Evolutionary conservation across 352 stramenopile species (phyloP), one percentile per base, ranked within the genome.

Genomic region (Pythium biforme): DNA sequence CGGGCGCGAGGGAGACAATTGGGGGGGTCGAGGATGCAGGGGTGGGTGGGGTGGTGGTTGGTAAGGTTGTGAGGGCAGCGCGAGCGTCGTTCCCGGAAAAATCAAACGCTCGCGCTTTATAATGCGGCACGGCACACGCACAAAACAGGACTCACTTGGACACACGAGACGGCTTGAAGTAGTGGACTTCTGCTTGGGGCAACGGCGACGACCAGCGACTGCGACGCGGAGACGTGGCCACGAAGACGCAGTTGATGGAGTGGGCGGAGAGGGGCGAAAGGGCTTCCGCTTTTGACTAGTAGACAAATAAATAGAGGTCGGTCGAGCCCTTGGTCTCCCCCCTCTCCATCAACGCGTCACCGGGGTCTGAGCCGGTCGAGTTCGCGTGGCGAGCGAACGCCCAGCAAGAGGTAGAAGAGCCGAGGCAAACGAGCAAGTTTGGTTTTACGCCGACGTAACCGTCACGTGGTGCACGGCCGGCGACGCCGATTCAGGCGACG

Each of bases 381-480:
- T 11, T 5, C 34, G 34, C 5, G 34, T 40, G 34, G n/a, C n/a
- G n/a, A 9, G 34, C 34, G 9, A 40, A 40, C 12, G 34, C 6
- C n/a, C 34, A 40, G 34, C 34, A n/a, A n/a, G 34, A 40, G 12
- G 14, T 11, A 40, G 14, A 40, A 40, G 34, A 14, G 40, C 6
- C 40, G 40, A 23, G 40, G 40, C 40, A 25, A 22, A 47, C 40
- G 19, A 47, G 40, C 19, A 40, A 17, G 34, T 33, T 33, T 33
- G 6, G 4, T 1, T 37, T 76, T 76, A 91, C 33, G 77, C 82
- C 22, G 82, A 91, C 17, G 77, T 86, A 51, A 89, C 82, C 1
- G 82, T 88, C 41, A 89, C 70, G 54, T 89, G 82, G 52, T 89
- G 82, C 67, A 91, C 62, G 15, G 75, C 72, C 40, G 74, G 76